Percentiles rank a stretch among this genome's conserved stretches.
These are phyloP conservation scores for Calocybe gangraenosa DNA, from an alignment of 768 basidiomycete species.

Conservation along the genomic window DNA sequence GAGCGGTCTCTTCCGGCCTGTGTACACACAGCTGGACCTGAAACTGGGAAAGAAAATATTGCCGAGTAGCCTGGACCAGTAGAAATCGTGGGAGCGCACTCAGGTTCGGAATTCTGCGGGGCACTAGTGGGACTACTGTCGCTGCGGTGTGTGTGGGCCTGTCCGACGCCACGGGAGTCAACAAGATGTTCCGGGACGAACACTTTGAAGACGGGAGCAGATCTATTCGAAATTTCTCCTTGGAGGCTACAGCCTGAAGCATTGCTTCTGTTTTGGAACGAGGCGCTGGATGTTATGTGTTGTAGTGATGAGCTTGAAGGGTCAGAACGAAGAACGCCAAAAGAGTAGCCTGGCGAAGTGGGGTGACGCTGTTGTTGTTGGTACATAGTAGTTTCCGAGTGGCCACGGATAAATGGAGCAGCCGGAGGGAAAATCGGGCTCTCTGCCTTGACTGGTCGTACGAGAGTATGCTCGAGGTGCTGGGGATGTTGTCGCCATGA, in stretches of 20 bases:
- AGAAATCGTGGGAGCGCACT: not conserved
- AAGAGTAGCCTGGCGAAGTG: slow-evolving; percentile 26
- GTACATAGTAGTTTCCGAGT: not conserved
- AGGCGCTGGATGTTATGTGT: slow-evolving; percentile 39
- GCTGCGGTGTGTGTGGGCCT: slow-evolving; percentile 14
- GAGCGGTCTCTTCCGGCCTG: slow-evolving; percentile 9
- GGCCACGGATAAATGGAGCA: not conserved
- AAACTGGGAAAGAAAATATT: slow-evolving; percentile 22
- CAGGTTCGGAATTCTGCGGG: slow-evolving; percentile 3
- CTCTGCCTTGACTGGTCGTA: not conserved
- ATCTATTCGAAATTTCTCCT: slow-evolving; percentile 26
- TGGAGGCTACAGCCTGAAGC: slow-evolving; percentile 7
- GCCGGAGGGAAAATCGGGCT: not conserved
- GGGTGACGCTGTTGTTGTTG: slow-evolving; percentile 2
- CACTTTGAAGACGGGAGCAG: slow-evolving; percentile 34
- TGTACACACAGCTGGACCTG: slow-evolving; percentile 9
- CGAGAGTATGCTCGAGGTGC: not conserved
- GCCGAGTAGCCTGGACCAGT: slow-evolving; percentile 16
- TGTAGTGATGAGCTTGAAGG: slow-evolving; percentile 37
- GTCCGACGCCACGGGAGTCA: slow-evolving; percentile 2
- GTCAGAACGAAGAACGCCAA: slow-evolving; percentile 42
- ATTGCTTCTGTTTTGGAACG: slow-evolving; percentile 27
- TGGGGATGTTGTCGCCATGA: not conserved
- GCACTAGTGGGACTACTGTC: not conserved
- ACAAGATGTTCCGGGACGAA: slow-evolving; percentile 17